These are phyloP conservation scores for Helotiales sp. DNA, from an alignment of 2,329 filamentous ascomycete genomes.

Conservation along the genomic window DNA sequence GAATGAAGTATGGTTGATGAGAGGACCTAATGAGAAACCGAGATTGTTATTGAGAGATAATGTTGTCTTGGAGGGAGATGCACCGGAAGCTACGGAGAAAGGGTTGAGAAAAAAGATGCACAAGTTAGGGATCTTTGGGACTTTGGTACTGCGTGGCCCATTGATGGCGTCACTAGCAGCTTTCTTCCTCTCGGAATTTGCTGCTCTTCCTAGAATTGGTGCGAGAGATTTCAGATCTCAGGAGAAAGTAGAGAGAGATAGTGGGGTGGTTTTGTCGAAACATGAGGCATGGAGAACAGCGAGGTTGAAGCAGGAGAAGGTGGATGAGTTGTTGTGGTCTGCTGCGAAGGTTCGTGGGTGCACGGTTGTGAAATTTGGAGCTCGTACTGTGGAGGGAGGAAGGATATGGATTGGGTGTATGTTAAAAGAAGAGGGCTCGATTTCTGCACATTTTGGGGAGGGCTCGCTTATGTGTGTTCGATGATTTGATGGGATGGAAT, in stretches of 20 bases:
- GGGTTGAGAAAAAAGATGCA: slow-evolving; percentile 69
- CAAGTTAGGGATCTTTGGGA: slow-evolving; percentile 78
- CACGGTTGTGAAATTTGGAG: slow-evolving; percentile 89
- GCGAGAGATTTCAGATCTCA: slow-evolving; percentile 73
- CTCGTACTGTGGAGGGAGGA: slow-evolving; percentile 79
- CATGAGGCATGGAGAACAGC: slow-evolving; percentile 58
- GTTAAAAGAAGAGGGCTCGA: slow-evolving; percentile 74
- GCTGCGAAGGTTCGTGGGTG: slow-evolving; percentile 81
- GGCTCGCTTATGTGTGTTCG: slow-evolving; percentile 78
- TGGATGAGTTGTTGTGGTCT: slow-evolving; percentile 75
- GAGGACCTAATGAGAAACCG: slow-evolving; percentile 48
- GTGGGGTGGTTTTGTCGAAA: slow-evolving; percentile 46
- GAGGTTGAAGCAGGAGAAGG: slow-evolving; percentile 63
- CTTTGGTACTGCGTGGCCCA: slow-evolving; percentile 79
- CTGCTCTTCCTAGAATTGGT: slow-evolving; percentile 78
- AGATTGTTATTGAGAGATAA: slow-evolving; percentile 85
- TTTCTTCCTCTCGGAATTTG: slow-evolving; percentile 83
- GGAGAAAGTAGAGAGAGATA: slow-evolving; percentile 53
- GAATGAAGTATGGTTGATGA: slow-evolving; percentile 79
- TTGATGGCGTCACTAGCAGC: slow-evolving; percentile 67
- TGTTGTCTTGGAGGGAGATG: slow-evolving; percentile 70
- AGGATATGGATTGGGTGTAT: slow-evolving; percentile 80
- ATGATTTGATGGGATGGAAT: slow-evolving; percentile 40
- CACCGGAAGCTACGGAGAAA: slow-evolving; percentile 46
- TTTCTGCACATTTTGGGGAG: slow-evolving; percentile 75